Percentiles rank a stretch among this genome's conserved stretches.
Conservation (phyloP, 176 grass and related monocot species). For the Musa acuminata region DNA sequence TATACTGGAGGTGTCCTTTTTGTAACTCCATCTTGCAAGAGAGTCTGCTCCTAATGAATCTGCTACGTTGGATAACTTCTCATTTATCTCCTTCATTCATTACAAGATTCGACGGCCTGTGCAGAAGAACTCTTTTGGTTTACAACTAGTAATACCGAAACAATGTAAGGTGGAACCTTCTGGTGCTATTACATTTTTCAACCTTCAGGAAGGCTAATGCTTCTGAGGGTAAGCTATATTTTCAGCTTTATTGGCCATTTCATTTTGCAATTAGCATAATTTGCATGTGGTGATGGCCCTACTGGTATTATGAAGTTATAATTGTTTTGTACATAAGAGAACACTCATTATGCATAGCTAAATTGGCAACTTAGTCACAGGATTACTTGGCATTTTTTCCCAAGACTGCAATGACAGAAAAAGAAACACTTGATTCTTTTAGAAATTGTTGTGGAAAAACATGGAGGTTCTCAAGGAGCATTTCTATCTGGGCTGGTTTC, state of each 20-base stretch:
- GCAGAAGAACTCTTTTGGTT: constrained; percentile 64
- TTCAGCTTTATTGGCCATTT: not conserved
- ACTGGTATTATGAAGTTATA: not conserved
- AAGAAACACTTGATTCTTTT: no score
- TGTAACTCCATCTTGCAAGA: constrained; percentile 65
- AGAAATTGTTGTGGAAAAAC: no score
- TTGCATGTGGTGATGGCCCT: not conserved
- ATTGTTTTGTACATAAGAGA: no score
- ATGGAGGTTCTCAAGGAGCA: no score
- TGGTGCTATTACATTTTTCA: constrained; percentile 68
- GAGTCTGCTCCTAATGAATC: constrained; percentile 42
- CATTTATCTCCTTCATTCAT: constrained; percentile 13
- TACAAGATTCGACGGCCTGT: constrained; percentile 80
- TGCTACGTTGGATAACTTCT: constrained; percentile 17
- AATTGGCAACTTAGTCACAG: no score
- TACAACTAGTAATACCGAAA: constrained; percentile 65
- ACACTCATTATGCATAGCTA: no score
- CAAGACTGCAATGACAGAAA: no score
- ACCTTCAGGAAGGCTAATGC: constrained; percentile 73
- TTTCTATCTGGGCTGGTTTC: no score
- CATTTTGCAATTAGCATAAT: constrained; percentile 1
- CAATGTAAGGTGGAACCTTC: constrained; percentile 52
- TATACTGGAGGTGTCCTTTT: constrained; percentile 49
- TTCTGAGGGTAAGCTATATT: constrained; percentile 58
- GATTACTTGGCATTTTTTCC: no score